These are phyloP conservation scores for Phytophthora tentaculata DNA, from an alignment of 352 stramenopile genomes.

Conservation along the genomic window DNA sequence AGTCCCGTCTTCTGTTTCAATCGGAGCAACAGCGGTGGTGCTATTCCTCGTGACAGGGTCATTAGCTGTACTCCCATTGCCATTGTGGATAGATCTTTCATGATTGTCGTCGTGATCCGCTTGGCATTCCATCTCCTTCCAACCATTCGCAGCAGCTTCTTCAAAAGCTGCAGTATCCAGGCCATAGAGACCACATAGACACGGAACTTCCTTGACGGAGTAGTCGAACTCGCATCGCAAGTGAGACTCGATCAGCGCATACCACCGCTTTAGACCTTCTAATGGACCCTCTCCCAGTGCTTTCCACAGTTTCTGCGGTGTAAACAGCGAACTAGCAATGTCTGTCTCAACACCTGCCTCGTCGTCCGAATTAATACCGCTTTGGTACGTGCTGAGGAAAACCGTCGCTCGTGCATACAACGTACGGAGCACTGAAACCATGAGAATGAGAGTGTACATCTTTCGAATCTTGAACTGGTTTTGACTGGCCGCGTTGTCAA, in stretches of 20 bases:
- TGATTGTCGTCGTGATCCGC: constrained; percentile 4
- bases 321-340: constrained; percentile 82
- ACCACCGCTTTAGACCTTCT: constrained; percentile 78
- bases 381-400: constrained; percentile 55
- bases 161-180: constrained; percentile 58
- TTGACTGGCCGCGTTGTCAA: constrained; percentile 29
- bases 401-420: constrained; percentile 69
- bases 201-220: constrained; percentile 72
- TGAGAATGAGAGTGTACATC: constrained; percentile 86
- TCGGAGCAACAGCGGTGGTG: neutral
- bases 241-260: constrained; percentile 84
- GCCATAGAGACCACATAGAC: constrained; percentile 76
- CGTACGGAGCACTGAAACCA: constrained; percentile 82
- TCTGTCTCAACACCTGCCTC: constrained; percentile 45
- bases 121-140: constrained; percentile 17
- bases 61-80: neutral
- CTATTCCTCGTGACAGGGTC: constrained; percentile 7
- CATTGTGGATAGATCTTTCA: constrained; percentile 8
- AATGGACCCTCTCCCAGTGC: constrained; percentile 62
- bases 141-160: constrained; percentile 30
- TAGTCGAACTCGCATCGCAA: constrained; percentile 83
- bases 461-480: constrained; percentile 72
- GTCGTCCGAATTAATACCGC: constrained; percentile 26
- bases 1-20: constrained; percentile 1
- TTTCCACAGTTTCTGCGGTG: constrained; percentile 80